phyloP scores from a whole-genome alignment of 148 eudicot genomes.

The Bassia scoparia region DNA sequence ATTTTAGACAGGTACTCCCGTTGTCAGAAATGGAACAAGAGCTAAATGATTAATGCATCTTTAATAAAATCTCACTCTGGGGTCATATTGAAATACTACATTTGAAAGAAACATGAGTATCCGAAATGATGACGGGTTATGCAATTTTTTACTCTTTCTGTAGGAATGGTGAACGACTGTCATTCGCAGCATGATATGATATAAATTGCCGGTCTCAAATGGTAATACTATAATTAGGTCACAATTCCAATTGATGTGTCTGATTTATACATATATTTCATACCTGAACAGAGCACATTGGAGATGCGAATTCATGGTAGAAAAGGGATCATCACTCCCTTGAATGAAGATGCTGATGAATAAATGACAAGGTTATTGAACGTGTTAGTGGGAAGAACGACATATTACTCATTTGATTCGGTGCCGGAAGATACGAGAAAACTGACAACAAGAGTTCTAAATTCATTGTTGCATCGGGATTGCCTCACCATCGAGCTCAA shows the following conservation, averaged over 20 bases:
- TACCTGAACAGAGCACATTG: not conserved
- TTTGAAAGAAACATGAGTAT: not conserved
- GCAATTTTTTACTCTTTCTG: not conserved
- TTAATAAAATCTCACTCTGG: not conserved
- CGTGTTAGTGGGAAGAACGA: too few species aligned
- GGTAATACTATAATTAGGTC: not conserved
- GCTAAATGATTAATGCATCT: not conserved
- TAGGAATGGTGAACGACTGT: not conserved
- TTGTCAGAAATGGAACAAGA: not conserved
- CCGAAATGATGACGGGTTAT: not conserved
- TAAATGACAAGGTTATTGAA: not conserved
- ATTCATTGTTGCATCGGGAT: too few species aligned
- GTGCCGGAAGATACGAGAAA: constrained; percentile 1
- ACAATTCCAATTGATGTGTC: not conserved
- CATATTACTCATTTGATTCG: not conserved
- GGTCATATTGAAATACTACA: not conserved
- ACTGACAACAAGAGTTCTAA: not conserved
- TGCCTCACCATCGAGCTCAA: too few species aligned
- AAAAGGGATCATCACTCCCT: not conserved
- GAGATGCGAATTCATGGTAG: not conserved
- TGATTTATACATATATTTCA: not conserved
- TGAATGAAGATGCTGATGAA: not conserved
- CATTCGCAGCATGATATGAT: not conserved
- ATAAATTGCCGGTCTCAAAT: not conserved
- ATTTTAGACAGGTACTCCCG: not conserved